Percentiles rank a stretch among this genome's conserved stretches.
These are phyloP conservation scores for Pleurotus citrinopileatus DNA, from an alignment of 768 basidiomycete genomes.

Conservation along the genomic window DNA sequence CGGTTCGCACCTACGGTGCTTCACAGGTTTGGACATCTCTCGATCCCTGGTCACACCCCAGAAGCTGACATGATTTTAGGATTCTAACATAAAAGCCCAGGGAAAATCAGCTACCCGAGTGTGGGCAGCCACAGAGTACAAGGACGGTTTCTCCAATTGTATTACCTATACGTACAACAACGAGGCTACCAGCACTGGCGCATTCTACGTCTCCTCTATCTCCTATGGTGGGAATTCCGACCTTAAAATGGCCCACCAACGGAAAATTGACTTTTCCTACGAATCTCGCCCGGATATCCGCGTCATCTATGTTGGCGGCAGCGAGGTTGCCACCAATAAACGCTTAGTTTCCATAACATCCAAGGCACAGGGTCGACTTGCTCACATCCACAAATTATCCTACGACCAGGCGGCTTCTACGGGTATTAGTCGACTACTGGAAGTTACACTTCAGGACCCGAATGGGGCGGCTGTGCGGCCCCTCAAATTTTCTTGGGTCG, in stretches of 20 bases:
- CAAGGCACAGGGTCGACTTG: not conserved
- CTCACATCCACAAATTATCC: not conserved
- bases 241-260: not conserved
- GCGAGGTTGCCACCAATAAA: slow-evolving; percentile 1
- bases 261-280: not conserved
- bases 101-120: slow-evolving; percentile 11
- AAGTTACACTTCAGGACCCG: slow-evolving; percentile 8
- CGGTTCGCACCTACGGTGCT: slow-evolving; percentile 9
- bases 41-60: not conserved
- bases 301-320: not conserved
- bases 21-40: not conserved
- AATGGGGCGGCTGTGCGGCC: slow-evolving; percentile 10
- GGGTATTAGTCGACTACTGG: not conserved
- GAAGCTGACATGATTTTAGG: not conserved
- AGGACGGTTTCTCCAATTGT: slow-evolving; percentile 11
- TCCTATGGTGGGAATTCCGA: not conserved
- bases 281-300: not conserved
- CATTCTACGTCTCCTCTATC: not conserved
- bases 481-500: slow-evolving; percentile 10
- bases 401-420: slow-evolving; percentile 1
- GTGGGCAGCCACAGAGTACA: slow-evolving; percentile 9
- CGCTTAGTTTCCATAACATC: not conserved
- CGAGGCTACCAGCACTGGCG: not conserved
- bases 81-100: slow-evolving; percentile 13
- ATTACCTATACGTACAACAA: slow-evolving; percentile 8